Conservation (phyloP, 108 stramenopile species). For the Nannochloropsis salina region DNA sequence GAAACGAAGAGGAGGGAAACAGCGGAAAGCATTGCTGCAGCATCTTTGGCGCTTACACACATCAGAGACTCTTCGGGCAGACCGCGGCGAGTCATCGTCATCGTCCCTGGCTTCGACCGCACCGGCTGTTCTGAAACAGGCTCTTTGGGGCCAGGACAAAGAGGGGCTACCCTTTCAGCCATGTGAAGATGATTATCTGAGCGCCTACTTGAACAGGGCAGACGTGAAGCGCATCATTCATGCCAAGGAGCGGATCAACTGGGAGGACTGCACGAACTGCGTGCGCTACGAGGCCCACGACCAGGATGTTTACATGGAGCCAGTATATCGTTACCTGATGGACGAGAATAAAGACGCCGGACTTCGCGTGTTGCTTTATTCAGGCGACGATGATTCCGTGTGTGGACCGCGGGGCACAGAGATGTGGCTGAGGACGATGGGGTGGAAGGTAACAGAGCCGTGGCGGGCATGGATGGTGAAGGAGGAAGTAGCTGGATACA, state of each 20-base stretch:
- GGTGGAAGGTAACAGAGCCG: constrained; percentile 32
- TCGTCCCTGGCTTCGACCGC: constrained; percentile 21
- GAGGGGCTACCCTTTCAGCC: constrained; percentile 49
- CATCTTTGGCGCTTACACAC: background rate
- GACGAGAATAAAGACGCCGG: background rate
- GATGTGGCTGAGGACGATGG: constrained; percentile 58
- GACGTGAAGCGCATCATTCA: constrained; percentile 63
- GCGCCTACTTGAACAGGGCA: constrained; percentile 57
- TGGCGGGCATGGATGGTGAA: constrained; percentile 58
- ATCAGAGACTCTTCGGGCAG: background rate
- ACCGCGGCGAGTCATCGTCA: background rate
- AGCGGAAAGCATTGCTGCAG: background rate
- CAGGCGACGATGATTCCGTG: constrained; percentile 31
- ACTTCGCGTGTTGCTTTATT: constrained; percentile 21
- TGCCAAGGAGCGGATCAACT: constrained; percentile 35
- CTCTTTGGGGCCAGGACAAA: background rate
- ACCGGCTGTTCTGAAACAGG: background rate
- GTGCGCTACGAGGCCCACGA: background rate
- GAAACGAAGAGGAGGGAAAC: background rate
- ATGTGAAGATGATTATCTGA: constrained; percentile 56
- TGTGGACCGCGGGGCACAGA: constrained; percentile 58
- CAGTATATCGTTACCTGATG: background rate
- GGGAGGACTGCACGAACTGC: background rate
- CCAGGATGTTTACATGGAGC: background rate
- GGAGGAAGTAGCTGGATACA: constrained; percentile 62